Conservation (phyloP, 2,329 filamentous ascomycete genomes). For the Trichoderma brevicompactum region DNA sequence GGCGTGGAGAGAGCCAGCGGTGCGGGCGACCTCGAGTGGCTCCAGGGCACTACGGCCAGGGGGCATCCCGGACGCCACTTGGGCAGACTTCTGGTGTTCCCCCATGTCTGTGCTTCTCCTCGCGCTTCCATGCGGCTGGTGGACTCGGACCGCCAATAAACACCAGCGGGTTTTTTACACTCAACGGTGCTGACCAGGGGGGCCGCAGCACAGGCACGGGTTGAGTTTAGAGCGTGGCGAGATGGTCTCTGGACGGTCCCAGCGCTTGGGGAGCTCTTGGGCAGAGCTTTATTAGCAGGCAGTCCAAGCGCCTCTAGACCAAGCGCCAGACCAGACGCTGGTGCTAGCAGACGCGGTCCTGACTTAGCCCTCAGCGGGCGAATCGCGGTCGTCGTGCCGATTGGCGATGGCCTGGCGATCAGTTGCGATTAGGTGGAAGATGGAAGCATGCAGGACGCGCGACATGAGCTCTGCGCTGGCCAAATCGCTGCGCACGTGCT, state of each 20-base stretch:
- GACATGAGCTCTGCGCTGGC: constrained; percentile 1
- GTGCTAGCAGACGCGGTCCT: constrained; percentile 21
- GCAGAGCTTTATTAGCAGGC: no score
- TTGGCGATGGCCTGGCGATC: constrained; percentile 27
- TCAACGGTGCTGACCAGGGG: not conserved
- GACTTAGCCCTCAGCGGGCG: constrained; percentile 19
- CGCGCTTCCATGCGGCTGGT: constrained; percentile 16
- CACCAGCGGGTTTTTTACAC: not conserved
- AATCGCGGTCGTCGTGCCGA: constrained; percentile 26
- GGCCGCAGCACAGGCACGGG: not conserved
- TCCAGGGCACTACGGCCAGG: constrained; percentile 14
- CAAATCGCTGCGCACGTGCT: not conserved
- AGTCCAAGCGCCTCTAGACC: constrained; percentile 22
- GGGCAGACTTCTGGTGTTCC: not conserved
- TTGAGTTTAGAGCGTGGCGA: constrained; percentile 12
- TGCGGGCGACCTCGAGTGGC: constrained; percentile 22
- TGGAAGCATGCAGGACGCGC: constrained; percentile 9
- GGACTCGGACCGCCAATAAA: constrained; percentile 9
- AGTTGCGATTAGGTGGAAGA: constrained; percentile 19
- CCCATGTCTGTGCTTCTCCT: not conserved
- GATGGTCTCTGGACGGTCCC: constrained; percentile 22
- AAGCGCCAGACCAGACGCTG: constrained; percentile 13
- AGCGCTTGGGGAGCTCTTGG: not conserved
- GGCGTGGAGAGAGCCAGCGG: constrained; percentile 25
- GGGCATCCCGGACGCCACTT: constrained; percentile 23